Base-by-base conservation (phyloP, 2,329 filamentous ascomycete species). In the Cladophialophora chaetospira region DNA sequence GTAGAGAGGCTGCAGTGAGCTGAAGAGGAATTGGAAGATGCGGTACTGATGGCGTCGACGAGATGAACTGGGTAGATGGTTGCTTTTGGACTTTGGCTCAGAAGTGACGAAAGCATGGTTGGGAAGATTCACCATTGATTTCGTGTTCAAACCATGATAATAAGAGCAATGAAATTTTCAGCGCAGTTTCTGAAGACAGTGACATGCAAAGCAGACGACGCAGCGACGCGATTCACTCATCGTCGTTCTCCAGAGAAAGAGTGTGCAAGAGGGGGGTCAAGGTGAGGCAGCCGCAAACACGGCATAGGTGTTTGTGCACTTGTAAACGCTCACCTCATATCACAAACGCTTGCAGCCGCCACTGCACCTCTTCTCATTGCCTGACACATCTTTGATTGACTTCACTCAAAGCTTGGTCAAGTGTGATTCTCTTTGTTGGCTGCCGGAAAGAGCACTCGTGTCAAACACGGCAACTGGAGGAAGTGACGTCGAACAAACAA, bases 321-420 rank as follows among this genome's bases (percentile, higher is more conserved):
- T 44, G 42, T 23, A 44, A 44, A 44, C 42, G 26, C 42, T 44
- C 42, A 44, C 42, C 42, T 28, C 42, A 44, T 44, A 10, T 9
- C 42, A 44, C 42, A 25, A 28, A 13, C 15, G 42, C 42, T 23
- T 2, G 19, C 23, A 44, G n/a, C 42, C 42, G 42, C 23, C 4
- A 25, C 42, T 44, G 4, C 23, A n/a, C 23, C 13, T 15, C 42
- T 21, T 44, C 21, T 4, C 23, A 21, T 9, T 44, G 42, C 26
- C n/a, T 28, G 3, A 13, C 6, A n/a, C n/a, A n/a, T 6, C 11
- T 33, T 33, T 33, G 29, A 28, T 44, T 11, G 17, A 9, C 42
- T 23, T 2, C 26, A 5, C 3, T 10, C 6, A 15, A 11, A 40
- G 36, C 17, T 44, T 23, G 23, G 23, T 9, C 42, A 44, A 28